A percentile compares a stretch with the other conserved stretches of the same genome.
Evolutionary conservation across 1,139 yeast genomes (phyloP).

Genomic region (Candida albicans): DNA sequence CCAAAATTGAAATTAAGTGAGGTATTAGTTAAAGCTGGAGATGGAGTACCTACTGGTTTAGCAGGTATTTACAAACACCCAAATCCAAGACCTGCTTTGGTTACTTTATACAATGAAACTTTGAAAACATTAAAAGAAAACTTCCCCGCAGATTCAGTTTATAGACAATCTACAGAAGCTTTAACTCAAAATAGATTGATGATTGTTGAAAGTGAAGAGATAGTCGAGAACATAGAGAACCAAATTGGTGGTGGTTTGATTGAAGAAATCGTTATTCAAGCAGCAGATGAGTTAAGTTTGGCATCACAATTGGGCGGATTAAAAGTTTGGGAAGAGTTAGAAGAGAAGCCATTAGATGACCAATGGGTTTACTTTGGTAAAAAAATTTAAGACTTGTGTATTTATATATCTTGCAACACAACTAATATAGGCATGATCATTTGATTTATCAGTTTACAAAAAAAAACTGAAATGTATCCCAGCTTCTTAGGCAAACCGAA

Average conservation of each 20-base stretch:
- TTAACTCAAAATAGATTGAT: constrained; percentile 69
- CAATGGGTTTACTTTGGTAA: constrained; percentile 74
- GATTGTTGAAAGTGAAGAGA: constrained; percentile 64
- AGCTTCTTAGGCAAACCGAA: too few relatives aligned
- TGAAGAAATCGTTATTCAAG: constrained; percentile 81
- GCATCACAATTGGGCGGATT: constrained; percentile 67
- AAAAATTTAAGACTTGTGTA: constrained; percentile 34
- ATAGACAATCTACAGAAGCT: constrained; percentile 73
- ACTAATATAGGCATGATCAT: neutral
- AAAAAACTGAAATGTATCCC: too few relatives aligned
- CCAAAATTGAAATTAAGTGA: constrained; percentile 7
- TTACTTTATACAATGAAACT: constrained; percentile 70
- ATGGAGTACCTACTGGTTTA: constrained; percentile 77
- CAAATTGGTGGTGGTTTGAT: constrained; percentile 81
- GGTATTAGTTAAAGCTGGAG: constrained; percentile 65
- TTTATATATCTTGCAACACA: constrained; percentile 39
- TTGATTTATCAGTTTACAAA: too few relatives aligned
- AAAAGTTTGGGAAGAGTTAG: constrained; percentile 68
- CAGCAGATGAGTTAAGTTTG: constrained; percentile 74
- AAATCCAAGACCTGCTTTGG: constrained; percentile 78
- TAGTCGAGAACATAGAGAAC: constrained; percentile 66
- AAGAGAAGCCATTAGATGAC: constrained; percentile 68
- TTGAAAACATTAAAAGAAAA: constrained; percentile 55
- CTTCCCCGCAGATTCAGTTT: constrained; percentile 71
- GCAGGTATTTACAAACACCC: constrained; percentile 82